Percentiles rank a stretch among this genome's conserved stretches.
phyloP scores from a whole-genome alignment of 805 yeast species.

The Cyberlindnera euphorbiiphila region DNA sequence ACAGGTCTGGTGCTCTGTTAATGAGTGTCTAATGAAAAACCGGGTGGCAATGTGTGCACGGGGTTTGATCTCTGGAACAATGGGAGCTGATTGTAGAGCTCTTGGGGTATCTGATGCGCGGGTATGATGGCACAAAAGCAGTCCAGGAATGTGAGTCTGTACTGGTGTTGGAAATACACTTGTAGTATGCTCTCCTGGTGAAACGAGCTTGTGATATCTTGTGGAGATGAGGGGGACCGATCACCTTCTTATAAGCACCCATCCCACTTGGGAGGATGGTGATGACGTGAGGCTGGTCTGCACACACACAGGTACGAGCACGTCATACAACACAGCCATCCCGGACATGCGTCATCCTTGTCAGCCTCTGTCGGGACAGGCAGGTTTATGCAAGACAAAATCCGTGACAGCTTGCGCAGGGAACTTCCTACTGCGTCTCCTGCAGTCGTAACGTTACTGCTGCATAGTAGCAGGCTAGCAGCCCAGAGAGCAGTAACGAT shows the following conservation, averaged over 20 bases:
- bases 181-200: background rate
- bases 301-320: conserved; percentile 9
- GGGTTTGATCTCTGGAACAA: too few relatives aligned
- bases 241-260: conserved; percentile 4
- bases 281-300: conserved; percentile 6
- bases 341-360: conserved; percentile 8
- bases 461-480: too few relatives aligned
- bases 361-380: conserved; percentile 4
- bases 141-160: background rate
- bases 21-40: too few relatives aligned
- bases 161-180: background rate
- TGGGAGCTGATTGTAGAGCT: too few relatives aligned
- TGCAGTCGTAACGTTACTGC: too few relatives aligned
- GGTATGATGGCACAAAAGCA: background rate
- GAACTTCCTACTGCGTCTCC: too few relatives aligned
- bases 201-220: background rate
- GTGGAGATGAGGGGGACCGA: background rate
- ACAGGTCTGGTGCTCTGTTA: too few relatives aligned
- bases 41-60: too few relatives aligned
- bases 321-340: conserved; percentile 5
- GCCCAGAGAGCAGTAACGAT: too few relatives aligned
- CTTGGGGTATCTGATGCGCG: too few relatives aligned
- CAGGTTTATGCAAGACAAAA: background rate
- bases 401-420: conserved; percentile 2
- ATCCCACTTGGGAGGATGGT: conserved; percentile 3